Evolutionary conservation across 2,329 filamentous ascomycete genomes (phyloP), one percentile per base, ranked within the genome.

Genomic region (Alternaria arborescens): DNA sequence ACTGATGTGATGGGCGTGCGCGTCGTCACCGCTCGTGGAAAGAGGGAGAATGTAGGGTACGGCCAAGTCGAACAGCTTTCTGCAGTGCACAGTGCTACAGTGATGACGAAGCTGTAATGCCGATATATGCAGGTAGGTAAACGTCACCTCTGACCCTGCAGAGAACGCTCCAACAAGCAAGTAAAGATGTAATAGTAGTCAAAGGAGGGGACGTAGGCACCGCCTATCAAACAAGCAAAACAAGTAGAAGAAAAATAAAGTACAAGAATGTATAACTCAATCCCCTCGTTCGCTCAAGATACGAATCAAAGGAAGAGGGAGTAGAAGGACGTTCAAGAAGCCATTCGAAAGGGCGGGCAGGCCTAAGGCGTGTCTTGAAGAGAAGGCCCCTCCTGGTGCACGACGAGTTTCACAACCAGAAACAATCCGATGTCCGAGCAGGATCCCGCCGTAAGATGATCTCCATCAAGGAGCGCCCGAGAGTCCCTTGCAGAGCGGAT

Each of bases 361-460:
- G 54, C 64, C 46, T 38, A 36, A 61, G 54, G 58, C 42, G 57
- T 44, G 55, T 60, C 44, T 26, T 20, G 38, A 44, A 44, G 36
- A 34, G 20, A 47, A 30, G 42, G 53, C 58, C 22, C 28, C 46
- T 52, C 47, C 58, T 68, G 69, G 55, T 40, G 65, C 65, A 68
- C 43, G 56, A 60, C 55, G 59, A 67, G 71, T 73, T 74, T 73
- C 72, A 74, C 70, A 58, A 67, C 52, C 52, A 63, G 58, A 60
- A 67, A 72, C 68, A 65, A 51, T 50, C 50, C 46, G 52, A 60
- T 58, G 44, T 51, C 30, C 38, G 38, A 56, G 44, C 57, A 58
- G 32, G 46, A 56, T 60, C 38, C 44, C 46, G 34, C 58, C 18
- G 42, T 50, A 20, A 44, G 36, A 57, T 55, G 66, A 71, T 69